Percentiles rank a stretch among this genome's conserved stretches.
Evolutionary conservation across 2,329 filamentous ascomycete species (phyloP).

Genomic region (Passalora sequoiae): DNA sequence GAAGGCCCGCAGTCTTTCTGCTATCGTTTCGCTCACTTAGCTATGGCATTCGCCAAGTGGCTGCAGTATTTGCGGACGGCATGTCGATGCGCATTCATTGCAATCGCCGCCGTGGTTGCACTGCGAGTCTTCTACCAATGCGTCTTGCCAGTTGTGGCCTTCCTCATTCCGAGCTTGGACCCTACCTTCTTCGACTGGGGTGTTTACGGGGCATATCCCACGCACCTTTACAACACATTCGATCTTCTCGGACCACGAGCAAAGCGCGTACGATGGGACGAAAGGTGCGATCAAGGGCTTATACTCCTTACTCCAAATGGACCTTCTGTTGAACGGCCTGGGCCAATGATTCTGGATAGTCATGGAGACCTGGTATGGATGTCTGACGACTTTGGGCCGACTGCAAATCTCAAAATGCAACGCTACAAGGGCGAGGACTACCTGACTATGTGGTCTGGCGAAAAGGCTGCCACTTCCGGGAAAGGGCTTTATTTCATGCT

Average conservation of each 20-base stretch:
- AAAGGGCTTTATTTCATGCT: slow-evolving; percentile 35
- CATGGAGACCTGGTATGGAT: slow-evolving; percentile 34
- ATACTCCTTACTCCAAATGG: slow-evolving; percentile 31
- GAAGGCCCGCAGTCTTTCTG: not conserved
- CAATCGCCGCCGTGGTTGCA: slow-evolving; percentile 8
- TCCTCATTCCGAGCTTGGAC: slow-evolving; percentile 26
- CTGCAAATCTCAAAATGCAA: slow-evolving; percentile 34
- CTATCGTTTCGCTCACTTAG: slow-evolving; percentile 1
- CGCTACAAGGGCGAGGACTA: slow-evolving; percentile 34
- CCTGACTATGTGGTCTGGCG: slow-evolving; percentile 39
- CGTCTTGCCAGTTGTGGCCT: slow-evolving; percentile 29
- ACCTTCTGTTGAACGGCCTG: slow-evolving; percentile 26
- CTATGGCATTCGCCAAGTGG: slow-evolving; percentile 15
- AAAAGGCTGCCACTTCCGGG: slow-evolving; percentile 33
- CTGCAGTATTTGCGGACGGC: slow-evolving; percentile 12
- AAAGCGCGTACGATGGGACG: slow-evolving; percentile 29
- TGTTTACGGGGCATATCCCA: slow-evolving; percentile 30
- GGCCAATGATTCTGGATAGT: slow-evolving; percentile 35
- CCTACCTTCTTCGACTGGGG: slow-evolving; percentile 31
- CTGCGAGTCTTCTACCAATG: slow-evolving; percentile 26
- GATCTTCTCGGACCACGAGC: slow-evolving; percentile 24
- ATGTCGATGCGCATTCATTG: slow-evolving; percentile 10
- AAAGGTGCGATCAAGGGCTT: slow-evolving; percentile 28
- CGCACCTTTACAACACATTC: slow-evolving; percentile 27
- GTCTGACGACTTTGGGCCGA: slow-evolving; percentile 28